Conservation (phyloP, 768 basidiomycete species). For the Termitomyces sp. region DNA sequence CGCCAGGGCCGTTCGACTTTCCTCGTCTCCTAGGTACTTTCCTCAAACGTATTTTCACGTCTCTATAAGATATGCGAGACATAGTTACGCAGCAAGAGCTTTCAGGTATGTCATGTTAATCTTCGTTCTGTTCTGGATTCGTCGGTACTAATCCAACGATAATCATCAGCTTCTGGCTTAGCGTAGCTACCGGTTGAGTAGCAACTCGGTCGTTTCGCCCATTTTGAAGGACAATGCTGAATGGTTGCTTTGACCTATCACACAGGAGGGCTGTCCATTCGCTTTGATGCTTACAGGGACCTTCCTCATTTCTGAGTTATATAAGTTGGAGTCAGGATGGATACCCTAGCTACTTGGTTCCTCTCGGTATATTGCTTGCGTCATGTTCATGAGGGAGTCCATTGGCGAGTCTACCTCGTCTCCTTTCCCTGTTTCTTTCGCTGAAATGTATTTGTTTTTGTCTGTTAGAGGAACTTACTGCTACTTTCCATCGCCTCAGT, state of each 20-base stretch:
- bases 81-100: not conserved
- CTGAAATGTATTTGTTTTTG: not conserved
- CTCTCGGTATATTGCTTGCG: not conserved
- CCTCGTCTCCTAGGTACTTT: too few relatives aligned
- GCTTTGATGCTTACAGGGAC: conserved; percentile 14
- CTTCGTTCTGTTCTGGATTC: not conserved
- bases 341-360: not conserved
- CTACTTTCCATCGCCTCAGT: conserved; percentile 7
- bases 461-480: not conserved
- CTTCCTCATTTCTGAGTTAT: not conserved
- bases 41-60: not conserved
- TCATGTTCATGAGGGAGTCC: not conserved
- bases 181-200: not conserved
- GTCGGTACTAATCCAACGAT: not conserved
- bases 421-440: not conserved
- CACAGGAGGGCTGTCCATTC: conserved; percentile 8
- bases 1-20: not conserved
- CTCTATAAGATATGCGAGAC: not conserved
- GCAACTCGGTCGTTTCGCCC: conserved; percentile 9
- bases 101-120: not conserved
- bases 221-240: conserved; percentile 16
- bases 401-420: not conserved
- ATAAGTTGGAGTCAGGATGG: conserved; percentile 6
- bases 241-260: conserved; percentile 16
- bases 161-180: too few relatives aligned